These are phyloP conservation scores for Neospora caninum DNA, from an alignment of 169 alveolate species.

Conservation along the genomic window DNA sequence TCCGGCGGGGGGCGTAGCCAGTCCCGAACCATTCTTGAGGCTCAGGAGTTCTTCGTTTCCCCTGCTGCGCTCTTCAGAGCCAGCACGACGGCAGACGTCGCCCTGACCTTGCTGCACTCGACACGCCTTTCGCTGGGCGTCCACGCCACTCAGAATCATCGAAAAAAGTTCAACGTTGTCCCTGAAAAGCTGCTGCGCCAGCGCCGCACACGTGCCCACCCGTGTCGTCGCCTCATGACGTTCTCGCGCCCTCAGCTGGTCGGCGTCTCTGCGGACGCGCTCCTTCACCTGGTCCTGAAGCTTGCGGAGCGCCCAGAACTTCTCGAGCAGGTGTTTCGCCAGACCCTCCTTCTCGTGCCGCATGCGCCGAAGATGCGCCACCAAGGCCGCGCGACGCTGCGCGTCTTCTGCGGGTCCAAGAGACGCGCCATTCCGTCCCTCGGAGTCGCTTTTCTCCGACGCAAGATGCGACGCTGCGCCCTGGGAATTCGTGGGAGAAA, in stretches of 20 bases:
- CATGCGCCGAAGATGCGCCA: neutral
- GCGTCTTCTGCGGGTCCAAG: no score
- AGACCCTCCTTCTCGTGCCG: neutral
- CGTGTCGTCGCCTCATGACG: neutral
- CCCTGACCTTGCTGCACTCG: no score
- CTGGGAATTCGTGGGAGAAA: neutral
- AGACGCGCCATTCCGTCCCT: neutral
- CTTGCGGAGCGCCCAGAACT: neutral
- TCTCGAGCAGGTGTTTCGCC: constrained; percentile 21
- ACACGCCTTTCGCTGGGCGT: no score
- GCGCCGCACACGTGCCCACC: neutral
- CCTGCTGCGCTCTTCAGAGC: no score
- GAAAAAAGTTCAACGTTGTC: neutral
- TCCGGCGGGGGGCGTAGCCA: no score
- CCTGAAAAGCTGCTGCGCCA: constrained; percentile 39
- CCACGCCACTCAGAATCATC: neutral
- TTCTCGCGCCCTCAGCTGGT: neutral
- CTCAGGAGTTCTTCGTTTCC: no score
- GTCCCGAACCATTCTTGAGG: no score
- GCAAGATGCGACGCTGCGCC: neutral
- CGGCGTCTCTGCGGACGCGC: neutral
- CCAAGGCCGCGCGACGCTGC: neutral
- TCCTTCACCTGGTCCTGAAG: neutral
- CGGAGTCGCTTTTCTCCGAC: neutral
- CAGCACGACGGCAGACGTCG: no score